These are phyloP conservation scores for Neurospora sp. DNA, from an alignment of 495 filamentous ascomycete species.

Conservation along the genomic window DNA sequence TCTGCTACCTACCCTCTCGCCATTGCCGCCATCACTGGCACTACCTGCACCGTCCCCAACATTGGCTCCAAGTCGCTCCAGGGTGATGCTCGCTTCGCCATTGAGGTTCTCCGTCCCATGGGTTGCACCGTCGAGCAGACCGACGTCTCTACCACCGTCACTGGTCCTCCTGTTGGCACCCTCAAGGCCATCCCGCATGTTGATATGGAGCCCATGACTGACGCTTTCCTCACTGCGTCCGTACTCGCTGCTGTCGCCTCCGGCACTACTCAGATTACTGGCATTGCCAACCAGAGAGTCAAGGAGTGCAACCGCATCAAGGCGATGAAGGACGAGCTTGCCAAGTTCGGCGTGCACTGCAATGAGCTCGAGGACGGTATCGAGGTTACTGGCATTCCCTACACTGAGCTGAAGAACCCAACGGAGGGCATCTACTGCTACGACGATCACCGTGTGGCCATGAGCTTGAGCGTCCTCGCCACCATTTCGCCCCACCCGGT, in stretches of 20 bases:
- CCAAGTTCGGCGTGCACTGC: slow-evolving; percentile 88
- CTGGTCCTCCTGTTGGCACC: slow-evolving; percentile 64
- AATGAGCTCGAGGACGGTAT: slow-evolving; percentile 89
- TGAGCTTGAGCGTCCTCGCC: slow-evolving; percentile 93
- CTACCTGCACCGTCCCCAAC: slow-evolving; percentile 90
- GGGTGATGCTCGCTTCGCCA: slow-evolving; percentile 90
- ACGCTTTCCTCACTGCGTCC: slow-evolving; percentile 92
- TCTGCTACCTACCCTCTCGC: slow-evolving; percentile 96
- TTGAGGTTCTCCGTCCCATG: slow-evolving; percentile 87
- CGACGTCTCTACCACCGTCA: slow-evolving; percentile 81
- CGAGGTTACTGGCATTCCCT: slow-evolving; percentile 62
- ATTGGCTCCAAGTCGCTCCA: slow-evolving; percentile 88
- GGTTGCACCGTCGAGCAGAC: slow-evolving; percentile 85
- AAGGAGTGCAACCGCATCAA: slow-evolving; percentile 97
- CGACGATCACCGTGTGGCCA: slow-evolving; percentile 95
- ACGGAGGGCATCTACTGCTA: slow-evolving; percentile 75
- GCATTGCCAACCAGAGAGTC: slow-evolving; percentile 97
- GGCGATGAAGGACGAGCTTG: slow-evolving; percentile 92
- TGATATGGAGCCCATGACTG: slow-evolving; percentile 99
- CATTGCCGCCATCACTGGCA: slow-evolving; percentile 89
- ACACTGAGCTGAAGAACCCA: slow-evolving; percentile 50
- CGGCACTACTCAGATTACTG: slow-evolving; percentile 74
- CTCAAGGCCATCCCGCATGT: slow-evolving; percentile 60
- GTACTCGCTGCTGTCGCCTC: slow-evolving; percentile 88
- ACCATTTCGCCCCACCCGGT: slow-evolving; percentile 63